Base-by-base conservation (phyloP, 2,329 filamentous ascomycete species). In the Aspergillus niger region DNA sequence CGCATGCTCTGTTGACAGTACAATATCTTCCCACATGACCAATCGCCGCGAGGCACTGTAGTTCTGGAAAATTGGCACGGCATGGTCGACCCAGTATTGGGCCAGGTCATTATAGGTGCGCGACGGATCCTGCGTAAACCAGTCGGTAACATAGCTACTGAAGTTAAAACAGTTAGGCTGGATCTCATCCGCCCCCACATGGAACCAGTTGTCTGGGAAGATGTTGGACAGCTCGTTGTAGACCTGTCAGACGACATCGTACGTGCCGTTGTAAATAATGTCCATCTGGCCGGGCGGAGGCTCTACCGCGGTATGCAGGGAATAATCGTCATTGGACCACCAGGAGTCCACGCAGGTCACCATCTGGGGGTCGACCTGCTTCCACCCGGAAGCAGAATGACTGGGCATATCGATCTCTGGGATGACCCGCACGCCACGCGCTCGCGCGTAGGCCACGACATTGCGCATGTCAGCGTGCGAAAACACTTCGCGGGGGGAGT, bases 331-430 rank as follows among this genome's bases (percentile, higher is more conserved):
- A 69, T 86, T 86, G 39, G 82, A 85, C 85, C 84, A 87, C 84
- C 84, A 87, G 22, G 81, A 81, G 70, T 86, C 74, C 17, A 72
- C 74, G 70, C 84, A 87, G 11, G 85, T 80, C 28, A 86, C 76
- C 58, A 88, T 84, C 24, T 79, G 76, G 24, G 83, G 77, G 61
- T 86, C 83, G 6, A 87, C 76, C 61, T 84, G 83, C 57, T 82
- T 77, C 83, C 83, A 86, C 30, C 83, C 83, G 0, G 82, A 79
- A 30, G 79, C 76, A 5, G 83, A 80, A 69, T 87, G 85, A 50
- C 84, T 83, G 6, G 85, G 85, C 83, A 86, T 86, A 69, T 87
- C 85, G 44, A 86, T 81, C 66, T 87, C 85, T n/a, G 85, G 83
- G 36, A 87, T 77, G 58, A 87, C 77, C 57, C 85, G 83, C n/a